Evolutionary conservation across 495 filamentous ascomycete genomes (phyloP), one percentile per base, ranked within the genome.

Genomic region (Penicillium manginii): DNA sequence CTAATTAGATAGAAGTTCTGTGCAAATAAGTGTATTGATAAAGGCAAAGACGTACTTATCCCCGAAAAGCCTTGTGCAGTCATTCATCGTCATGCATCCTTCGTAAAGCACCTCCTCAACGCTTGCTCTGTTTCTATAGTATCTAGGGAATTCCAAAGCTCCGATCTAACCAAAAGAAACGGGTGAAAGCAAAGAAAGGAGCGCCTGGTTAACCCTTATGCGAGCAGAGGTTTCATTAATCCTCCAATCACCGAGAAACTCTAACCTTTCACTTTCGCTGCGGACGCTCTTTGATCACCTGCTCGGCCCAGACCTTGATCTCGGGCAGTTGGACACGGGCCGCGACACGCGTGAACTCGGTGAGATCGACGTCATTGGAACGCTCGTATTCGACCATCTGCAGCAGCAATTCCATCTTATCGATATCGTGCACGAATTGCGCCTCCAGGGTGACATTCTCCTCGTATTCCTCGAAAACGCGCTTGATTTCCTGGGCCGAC

Each of bases 331-430:
- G 82, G 57, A 98, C 87, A 52, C 80, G 81, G n/a, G 65, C 74
- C 37, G 88, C 85, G 49, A 96, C 94, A 55, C 84, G 84, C 21
- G 84, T 72, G 65, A 98, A 98, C 74, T 98, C 94, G 22, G 86
- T 82, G 43, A 98, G 78, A 71, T 97, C 91, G 52, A 90, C 70
- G 33, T 86, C 71, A 26, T 84, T 74, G 12, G 79, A 76, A 64
- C 88, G 90, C 83, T 98, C 94, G 70, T 98, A 98, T 72, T 98
- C 94, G 19, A 97, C 79, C 88, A 96, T 97, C 78, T 98, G 94
- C 69, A 94, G 73, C 46, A 98, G 71, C 37, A 98, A 76, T 77
- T 98, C 94, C 70, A 98, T 86, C 82, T 97, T 97, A 73, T 98
- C 94, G 54, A 98, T 84, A 76, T 98, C 94, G 66, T 98, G 94